Evolutionary conservation across 306 rosid species (phyloP), one percentile per base, ranked within the genome.

Genomic region (Quercus rubra): DNA sequence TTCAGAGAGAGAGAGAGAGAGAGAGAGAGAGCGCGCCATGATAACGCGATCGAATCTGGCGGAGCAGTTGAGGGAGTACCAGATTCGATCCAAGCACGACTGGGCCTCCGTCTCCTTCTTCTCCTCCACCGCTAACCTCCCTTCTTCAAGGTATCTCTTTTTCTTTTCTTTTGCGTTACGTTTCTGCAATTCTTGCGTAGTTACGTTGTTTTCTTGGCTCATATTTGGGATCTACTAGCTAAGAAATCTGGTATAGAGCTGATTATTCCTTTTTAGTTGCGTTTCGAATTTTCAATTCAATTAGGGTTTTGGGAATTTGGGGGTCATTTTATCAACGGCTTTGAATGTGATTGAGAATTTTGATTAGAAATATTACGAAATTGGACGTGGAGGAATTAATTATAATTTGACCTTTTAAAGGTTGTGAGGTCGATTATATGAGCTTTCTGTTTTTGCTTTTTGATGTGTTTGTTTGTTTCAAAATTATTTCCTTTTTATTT

Each of bases 1-100:
- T 71, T 71, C 25, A 76, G 35, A 64, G 81, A 70, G 83, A 28
- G 33, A 13, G 75, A 70, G 75, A 13, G 75, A 70, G 75, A 18
- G 70, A 33, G 38, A 38, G 46, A 38, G 57, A 74, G 46, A 67
- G 54, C 21, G 54, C 25, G 86, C 80, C 77, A 96, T 96, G 99
- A 96, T 96, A 84, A 93, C 99, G 73, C 91, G 99, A 88, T 96
- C 99, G 89, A 96, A 96, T 93, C 97, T 96, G 78, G 99, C 92
- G 14, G 99, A 96, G 78, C 98, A 93, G 91, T 87, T 96, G 75
- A 80, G 98, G 58, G 99, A 96, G 84, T 96, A 96, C 85, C 99
- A 96, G 92, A 89, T 96, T 91, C 94, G 99, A 96, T 96, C 99
- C 76, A 96, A 96, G 81, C 97, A 89, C 80, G 98, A 96, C 27